Evolutionary conservation across 495 filamentous ascomycete species (phyloP), one percentile per base, ranked within the genome.

Genomic region (Staphylotrichum longicolle): DNA sequence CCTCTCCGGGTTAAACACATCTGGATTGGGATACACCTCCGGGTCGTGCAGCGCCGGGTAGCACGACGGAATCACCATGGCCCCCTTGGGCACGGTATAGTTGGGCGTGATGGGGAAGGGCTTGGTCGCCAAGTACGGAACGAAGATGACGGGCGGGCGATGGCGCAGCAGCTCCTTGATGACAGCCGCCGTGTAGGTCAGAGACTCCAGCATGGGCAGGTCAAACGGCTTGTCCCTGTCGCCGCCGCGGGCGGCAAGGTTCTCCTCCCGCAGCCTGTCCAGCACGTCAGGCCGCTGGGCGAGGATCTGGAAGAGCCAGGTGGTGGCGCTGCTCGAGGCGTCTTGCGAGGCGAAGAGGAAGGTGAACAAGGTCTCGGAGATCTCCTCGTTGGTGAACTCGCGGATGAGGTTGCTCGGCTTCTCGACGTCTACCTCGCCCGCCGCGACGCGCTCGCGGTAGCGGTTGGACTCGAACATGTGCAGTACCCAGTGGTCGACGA

Each of bases 301-400:
- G 80, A 93, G 86, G 66, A 91, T 82, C 75, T 98, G 94, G 83
- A 96, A 96, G 63, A 98, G 75, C 90, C 93, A 97, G 51, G 92
- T 96, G 63, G 83, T 83, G 54, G 94, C 94, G 61, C 90, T 92
- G 74, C 89, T 93, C 58, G 94, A 96, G 58, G 94, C 94, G 74
- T 98, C 94, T 76, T 98, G 94, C 33, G 91, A 96, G 52, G 94
- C 94, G 77, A 98, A 98, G 54, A 98, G 81, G 83, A 98, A 96
- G 55, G 94, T 96, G 79, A 98, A 95, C 62, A 98, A 68, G 7
- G 94, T 98, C 80, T 94, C 90, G 54, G 91, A 81, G 70, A 98
- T 96, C 74, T 98, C 94, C 60, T 85, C 90, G 68, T 98, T 88
- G 73, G 84, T 86, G 75, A 98, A 98, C 39, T 89, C 83, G 66